Evolutionary conservation across 2,329 filamentous ascomycete genomes (phyloP), one percentile per base, ranked within the genome.

Genomic region (Plenodomus biglobosus): DNA sequence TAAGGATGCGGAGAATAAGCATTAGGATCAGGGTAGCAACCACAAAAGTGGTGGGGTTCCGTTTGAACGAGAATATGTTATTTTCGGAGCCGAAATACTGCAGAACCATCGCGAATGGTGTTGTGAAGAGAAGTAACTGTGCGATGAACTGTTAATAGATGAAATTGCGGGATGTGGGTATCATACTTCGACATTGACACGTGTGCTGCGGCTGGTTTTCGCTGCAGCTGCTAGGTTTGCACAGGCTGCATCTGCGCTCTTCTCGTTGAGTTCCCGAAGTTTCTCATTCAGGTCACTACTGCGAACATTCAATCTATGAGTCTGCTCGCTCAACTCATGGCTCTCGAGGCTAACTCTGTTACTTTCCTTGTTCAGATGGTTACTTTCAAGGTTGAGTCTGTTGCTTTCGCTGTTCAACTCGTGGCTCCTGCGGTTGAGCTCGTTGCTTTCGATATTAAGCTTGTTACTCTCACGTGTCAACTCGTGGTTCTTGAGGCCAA

Each of bases 81-180:
- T 42, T 32, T 10, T 50, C 49, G 0, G 48, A 43, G 6, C 46
- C 35, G 21, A 52, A 55, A 7, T 52, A 52, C 19, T 55, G 49
- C 3, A 52, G 38, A 0, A 43, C 46, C 18, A 55, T 42, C 2
- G 10, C 32, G 2, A 52, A 36, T 0, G 52, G 49, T 0, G 43
- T 52, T 3, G 43, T 53, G 17, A 50, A 22, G 2, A 50, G 11
- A 0, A 50, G 32, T 19, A 53, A 16, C 50, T 53, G 16, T n/a
- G n/a, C n/a, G n/a, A n/a, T n/a, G n/a, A n/a, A n/a, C n/a, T 1
- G 15, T 15, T 30, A 7, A 16, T 18, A 36, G 8, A 41, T 19
- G 8, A 22, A 8, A 16, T n/a, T 10, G 24, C 15, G 13, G 38
- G 37, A n/a, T 13, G 35, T 50, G 17, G 39, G 17, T 7, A 15